Percentiles rank a stretch among this genome's conserved stretches.
These are phyloP conservation scores for Scalesia atractyloides DNA, from an alignment of 129 eudicot species.

Conservation along the genomic window DNA sequence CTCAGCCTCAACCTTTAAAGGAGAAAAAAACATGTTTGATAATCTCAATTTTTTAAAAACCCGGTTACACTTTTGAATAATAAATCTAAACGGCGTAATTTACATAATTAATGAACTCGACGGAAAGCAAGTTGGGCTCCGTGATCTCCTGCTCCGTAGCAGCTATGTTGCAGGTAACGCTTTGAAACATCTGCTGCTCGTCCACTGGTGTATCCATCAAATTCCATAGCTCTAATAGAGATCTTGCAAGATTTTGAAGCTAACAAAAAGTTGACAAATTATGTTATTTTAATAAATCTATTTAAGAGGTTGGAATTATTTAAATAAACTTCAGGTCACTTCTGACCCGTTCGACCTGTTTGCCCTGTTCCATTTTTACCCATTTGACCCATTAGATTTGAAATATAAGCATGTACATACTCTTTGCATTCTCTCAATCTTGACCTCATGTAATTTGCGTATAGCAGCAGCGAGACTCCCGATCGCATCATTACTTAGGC, in stretches of 20 bases:
- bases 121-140: slow-evolving; percentile 77
- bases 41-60: not conserved
- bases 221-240: slow-evolving; percentile 91
- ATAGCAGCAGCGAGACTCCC: slow-evolving; percentile 54
- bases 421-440: slow-evolving; percentile 75
- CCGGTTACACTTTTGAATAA: not conserved
- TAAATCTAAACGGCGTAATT: slow-evolving; percentile 28
- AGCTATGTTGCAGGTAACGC: slow-evolving; percentile 82
- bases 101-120: slow-evolving; percentile 65
- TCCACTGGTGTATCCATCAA: slow-evolving; percentile 92
- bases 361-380: too few relatives aligned
- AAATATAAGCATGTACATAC: slow-evolving; percentile 37
- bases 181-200: slow-evolving; percentile 89
- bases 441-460: slow-evolving; percentile 61
- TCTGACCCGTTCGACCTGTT: not conserved
- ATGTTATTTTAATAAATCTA: not conserved
- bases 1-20: slow-evolving; percentile 80
- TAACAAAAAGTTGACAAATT: slow-evolving; percentile 32
- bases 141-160: slow-evolving; percentile 89
- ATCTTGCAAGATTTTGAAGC: slow-evolving; percentile 88
- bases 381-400: not conserved
- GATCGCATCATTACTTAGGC: slow-evolving; percentile 59
- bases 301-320: not conserved
- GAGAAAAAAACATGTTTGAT: not conserved
- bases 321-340: slow-evolving; percentile 2